Percentiles rank a stretch among this genome's conserved stretches.
Evolutionary conservation across 441 rosid genomes (phyloP).

Genomic region (Adansonia grandidieri): DNA sequence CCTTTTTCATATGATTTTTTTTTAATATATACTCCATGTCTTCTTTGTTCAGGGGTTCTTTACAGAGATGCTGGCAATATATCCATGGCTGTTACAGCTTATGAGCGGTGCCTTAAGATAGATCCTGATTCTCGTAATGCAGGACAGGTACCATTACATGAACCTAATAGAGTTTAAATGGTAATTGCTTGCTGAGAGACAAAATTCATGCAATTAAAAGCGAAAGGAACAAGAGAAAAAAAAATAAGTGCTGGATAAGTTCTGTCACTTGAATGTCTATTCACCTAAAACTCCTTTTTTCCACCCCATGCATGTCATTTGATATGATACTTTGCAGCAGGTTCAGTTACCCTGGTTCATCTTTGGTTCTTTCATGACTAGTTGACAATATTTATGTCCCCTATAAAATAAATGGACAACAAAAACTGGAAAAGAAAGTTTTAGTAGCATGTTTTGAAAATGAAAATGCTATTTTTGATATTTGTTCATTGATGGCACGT

Average conservation of each 20-base stretch:
- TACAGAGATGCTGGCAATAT: slow-evolving; percentile 98
- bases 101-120: slow-evolving; percentile 96
- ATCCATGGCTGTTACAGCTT: slow-evolving; percentile 79
- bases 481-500: background rate
- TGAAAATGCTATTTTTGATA: background rate
- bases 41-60: slow-evolving; percentile 73
- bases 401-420: background rate
- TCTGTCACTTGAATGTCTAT: slow-evolving; percentile 14
- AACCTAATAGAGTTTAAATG: background rate
- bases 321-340: background rate
- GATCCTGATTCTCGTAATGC: slow-evolving; percentile 99
- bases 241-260: background rate
- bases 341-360: background rate
- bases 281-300: background rate
- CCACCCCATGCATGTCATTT: background rate
- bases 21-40: slow-evolving; percentile 28
- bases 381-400: background rate
- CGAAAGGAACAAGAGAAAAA: background rate
- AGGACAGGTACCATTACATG: slow-evolving; percentile 75
- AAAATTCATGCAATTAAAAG: background rate
- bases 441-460: background rate
- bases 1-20: background rate
- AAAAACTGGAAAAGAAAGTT: background rate
- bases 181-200: slow-evolving; percentile 25
- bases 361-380: background rate